Percentiles rank a stretch among this genome's conserved stretches.
Evolutionary conservation across 179 eudicot species (phyloP).

Genomic region (Silene coronaria): DNA sequence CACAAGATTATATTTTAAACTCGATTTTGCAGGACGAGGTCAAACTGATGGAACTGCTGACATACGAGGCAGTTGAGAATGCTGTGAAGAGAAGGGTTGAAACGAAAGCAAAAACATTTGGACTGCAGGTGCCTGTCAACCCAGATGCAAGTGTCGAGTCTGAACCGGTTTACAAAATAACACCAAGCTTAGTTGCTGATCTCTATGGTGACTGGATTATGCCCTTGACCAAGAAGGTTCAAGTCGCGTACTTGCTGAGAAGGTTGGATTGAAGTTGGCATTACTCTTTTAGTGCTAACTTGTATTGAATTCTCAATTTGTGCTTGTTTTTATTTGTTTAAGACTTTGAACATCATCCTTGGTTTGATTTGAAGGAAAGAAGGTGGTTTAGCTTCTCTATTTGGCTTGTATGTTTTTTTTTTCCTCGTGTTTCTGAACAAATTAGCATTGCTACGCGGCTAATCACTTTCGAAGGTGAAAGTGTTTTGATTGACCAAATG

Average conservation of each 20-base stretch:
- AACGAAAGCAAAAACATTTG: slow-evolving; percentile 63
- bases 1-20: neutral
- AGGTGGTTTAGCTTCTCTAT: neutral
- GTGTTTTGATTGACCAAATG: no score
- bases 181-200: slow-evolving; percentile 67
- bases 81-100: slow-evolving; percentile 61
- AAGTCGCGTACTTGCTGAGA: slow-evolving; percentile 66
- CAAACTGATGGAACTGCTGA: slow-evolving; percentile 58
- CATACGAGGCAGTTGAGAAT: slow-evolving; percentile 63
- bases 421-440: neutral
- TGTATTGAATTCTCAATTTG: neutral
- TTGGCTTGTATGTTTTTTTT: neutral
- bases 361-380: neutral
- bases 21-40: slow-evolving; percentile 43
- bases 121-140: slow-evolving; percentile 48
- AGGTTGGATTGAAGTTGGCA: slow-evolving; percentile 50
- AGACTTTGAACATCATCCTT: neutral
- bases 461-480: no score
- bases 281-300: neutral
- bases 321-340: neutral
- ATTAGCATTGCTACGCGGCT: no score
- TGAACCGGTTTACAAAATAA: slow-evolving; percentile 57
- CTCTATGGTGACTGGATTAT: slow-evolving; percentile 82
- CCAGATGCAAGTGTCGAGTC: slow-evolving; percentile 30
- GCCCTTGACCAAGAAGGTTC: slow-evolving; percentile 87